These are phyloP conservation scores for Medicago lupulina DNA, from an alignment of 306 rosid genomes.

Conservation along the genomic window DNA sequence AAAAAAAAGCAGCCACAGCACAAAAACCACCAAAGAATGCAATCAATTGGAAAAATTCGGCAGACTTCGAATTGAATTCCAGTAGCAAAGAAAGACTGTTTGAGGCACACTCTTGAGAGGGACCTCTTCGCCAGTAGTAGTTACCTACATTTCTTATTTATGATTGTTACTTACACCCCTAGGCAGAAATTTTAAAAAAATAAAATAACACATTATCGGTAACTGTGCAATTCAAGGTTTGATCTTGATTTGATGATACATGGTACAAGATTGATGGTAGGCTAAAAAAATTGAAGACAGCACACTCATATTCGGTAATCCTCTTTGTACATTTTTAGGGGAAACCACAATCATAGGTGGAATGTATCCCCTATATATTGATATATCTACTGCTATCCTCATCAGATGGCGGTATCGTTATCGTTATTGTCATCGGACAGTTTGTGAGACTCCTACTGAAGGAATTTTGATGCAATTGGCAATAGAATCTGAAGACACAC, in stretches of 20 bases:
- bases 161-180: constrained; percentile 10
- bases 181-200: not conserved
- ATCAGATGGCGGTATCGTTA: constrained; percentile 30
- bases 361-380: constrained; percentile 29
- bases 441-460: constrained; percentile 24
- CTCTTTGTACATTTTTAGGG: constrained; percentile 44
- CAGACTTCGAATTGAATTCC: not conserved
- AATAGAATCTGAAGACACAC: constrained; percentile 34
- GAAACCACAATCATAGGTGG: constrained; percentile 34
- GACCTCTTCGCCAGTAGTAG: not conserved
- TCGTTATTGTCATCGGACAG: constrained; percentile 30
- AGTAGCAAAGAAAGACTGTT: not conserved
- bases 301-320: not conserved
- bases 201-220: constrained; percentile 3
- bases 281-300: constrained; percentile 19
- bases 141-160: not conserved
- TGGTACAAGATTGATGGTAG: not conserved
- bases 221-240: constrained; percentile 29
- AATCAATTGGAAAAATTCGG: not conserved
- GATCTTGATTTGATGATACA: constrained; percentile 8
- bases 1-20: not conserved
- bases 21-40: not conserved
- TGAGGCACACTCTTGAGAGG: not conserved
- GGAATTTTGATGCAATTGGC: constrained; percentile 28
- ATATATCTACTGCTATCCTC: constrained; percentile 27